Percentiles rank a stretch among this genome's conserved stretches.
Evolutionary conservation across 192 early-diverging fungal species (phyloP).

Genomic region (Cladochytrium replicatum): DNA sequence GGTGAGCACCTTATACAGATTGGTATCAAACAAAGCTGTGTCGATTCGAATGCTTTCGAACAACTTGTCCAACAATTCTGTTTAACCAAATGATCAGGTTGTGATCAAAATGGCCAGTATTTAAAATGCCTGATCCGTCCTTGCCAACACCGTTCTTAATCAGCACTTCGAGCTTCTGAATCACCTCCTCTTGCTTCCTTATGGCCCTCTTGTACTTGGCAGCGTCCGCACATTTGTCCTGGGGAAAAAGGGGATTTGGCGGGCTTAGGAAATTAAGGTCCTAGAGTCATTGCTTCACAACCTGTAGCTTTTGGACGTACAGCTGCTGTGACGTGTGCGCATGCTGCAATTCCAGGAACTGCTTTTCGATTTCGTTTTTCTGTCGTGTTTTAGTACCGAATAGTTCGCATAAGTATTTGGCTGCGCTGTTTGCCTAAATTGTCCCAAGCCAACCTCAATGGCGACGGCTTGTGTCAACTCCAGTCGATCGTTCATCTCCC

Average conservation of each 20-base stretch:
- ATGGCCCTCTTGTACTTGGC: conserved; percentile 19
- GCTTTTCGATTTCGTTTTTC: conserved; percentile 27
- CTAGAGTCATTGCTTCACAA: not conserved
- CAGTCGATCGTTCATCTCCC: conserved; percentile 9
- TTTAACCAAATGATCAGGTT: not conserved
- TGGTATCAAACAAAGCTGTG: conserved; percentile 9
- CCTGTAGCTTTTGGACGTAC: conserved; percentile 28
- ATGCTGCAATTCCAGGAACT: conserved; percentile 27
- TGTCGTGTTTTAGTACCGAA: conserved; percentile 1
- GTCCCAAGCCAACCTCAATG: conserved; percentile 22
- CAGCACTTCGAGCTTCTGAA: conserved; percentile 18
- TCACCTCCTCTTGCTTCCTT: conserved; percentile 33
- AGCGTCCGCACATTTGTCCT: conserved; percentile 12
- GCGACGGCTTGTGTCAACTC: conserved; percentile 13
- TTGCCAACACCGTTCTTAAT: conserved; percentile 11
- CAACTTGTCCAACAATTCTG: conserved; percentile 3
- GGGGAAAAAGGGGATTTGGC: no score
- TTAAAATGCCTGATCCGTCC: not conserved
- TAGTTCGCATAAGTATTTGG: conserved; percentile 1
- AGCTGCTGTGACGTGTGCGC: conserved; percentile 36
- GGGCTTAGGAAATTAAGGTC: not conserved
- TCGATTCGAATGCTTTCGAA: conserved; percentile 6
- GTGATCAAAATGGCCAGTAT: not conserved
- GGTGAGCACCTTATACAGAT: conserved; percentile 9
- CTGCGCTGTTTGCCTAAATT: not conserved